Percentiles rank a stretch among this genome's conserved stretches.
phyloP scores from a whole-genome alignment of 2,329 filamentous ascomycete species.

The Colletotrichum karsti region DNA sequence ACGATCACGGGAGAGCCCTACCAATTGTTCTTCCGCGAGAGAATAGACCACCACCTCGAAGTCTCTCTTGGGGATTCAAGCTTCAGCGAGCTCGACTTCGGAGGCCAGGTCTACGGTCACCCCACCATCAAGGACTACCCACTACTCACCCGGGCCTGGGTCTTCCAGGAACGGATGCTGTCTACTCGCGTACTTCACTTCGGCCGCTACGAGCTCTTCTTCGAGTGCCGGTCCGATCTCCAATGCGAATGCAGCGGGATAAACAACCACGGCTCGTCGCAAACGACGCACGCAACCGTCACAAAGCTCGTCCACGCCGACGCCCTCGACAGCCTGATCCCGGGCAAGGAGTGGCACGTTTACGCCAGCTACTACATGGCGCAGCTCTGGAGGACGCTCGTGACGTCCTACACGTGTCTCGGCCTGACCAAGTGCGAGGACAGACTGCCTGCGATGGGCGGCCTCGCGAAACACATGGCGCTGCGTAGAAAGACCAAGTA shows the following conservation, averaged over 20 bases:
- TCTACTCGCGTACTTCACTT: slow-evolving; percentile 37
- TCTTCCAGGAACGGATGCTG: slow-evolving; percentile 38
- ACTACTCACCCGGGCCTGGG: slow-evolving; percentile 34
- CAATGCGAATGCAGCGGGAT: slow-evolving; percentile 5
- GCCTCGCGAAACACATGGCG: slow-evolving; percentile 23
- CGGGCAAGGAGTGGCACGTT: background rate
- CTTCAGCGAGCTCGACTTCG: background rate
- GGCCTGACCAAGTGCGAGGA: slow-evolving; percentile 8
- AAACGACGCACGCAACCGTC: background rate
- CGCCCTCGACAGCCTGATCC: background rate
- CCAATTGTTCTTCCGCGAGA: background rate
- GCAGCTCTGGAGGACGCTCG: slow-evolving; percentile 22
- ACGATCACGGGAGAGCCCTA: background rate
- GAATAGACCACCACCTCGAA: background rate
- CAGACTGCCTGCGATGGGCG: slow-evolving; percentile 18
- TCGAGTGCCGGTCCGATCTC: background rate
- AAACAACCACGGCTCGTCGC: background rate
- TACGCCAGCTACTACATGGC: slow-evolving; percentile 11
- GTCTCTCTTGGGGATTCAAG: background rate
- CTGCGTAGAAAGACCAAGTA: background rate
- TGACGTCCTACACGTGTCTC: slow-evolving; percentile 11
- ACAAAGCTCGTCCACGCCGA: background rate
- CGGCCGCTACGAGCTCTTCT: background rate
- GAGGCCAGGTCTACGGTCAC: background rate
- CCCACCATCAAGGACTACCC: background rate